Evolutionary conservation across 2,329 filamentous ascomycete genomes (phyloP).

Genomic region (Colletotrichum tamarilloi): DNA sequence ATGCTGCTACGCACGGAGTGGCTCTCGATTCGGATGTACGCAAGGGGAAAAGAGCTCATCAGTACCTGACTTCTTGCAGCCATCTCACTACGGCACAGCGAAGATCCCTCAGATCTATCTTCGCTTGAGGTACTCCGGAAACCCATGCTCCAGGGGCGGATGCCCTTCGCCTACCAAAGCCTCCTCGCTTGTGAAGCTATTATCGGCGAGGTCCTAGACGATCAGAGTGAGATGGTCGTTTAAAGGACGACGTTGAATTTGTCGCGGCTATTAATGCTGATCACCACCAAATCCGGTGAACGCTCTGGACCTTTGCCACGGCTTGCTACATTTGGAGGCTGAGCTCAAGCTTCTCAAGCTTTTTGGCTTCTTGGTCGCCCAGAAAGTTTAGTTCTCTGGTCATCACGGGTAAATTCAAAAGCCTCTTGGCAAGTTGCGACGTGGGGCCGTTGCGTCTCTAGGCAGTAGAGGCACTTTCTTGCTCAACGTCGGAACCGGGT

Average conservation of each 20-base stretch:
- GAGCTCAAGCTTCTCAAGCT: constrained; percentile 35
- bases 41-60: neutral
- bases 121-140: constrained; percentile 4
- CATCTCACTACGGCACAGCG: neutral
- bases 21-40: neutral
- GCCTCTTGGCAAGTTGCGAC: constrained; percentile 30
- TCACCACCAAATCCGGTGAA: neutral
- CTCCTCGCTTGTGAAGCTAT: neutral
- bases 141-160: constrained; percentile 22
- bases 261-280: neutral
- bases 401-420: constrained; percentile 28
- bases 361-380: constrained; percentile 21
- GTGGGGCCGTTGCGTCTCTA: neutral
- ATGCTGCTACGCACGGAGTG: neutral
- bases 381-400: constrained; percentile 7
- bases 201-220: neutral
- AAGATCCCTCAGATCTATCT: constrained; percentile 11
- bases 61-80: neutral
- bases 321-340: constrained; percentile 27
- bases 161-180: neutral
- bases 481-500: neutral
- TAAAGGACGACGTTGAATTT: neutral
- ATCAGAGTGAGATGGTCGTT: neutral
- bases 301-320: neutral
- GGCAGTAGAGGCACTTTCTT: neutral